These are phyloP conservation scores for Saccharomycopsis sp. DNA, from an alignment of 805 yeast species.

Conservation along the genomic window DNA sequence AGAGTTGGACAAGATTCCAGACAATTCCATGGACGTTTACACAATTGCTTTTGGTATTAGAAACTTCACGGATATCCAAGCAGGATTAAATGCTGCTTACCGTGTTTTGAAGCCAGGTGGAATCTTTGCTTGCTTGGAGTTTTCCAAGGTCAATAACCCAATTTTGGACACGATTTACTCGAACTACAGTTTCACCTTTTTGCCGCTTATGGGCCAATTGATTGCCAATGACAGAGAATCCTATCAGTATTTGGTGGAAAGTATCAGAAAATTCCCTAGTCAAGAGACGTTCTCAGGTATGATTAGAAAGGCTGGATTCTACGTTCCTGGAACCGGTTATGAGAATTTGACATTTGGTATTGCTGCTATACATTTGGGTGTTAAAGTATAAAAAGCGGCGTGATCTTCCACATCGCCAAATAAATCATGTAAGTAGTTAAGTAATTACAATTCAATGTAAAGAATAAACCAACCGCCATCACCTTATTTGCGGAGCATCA, in stretches of 20 bases:
- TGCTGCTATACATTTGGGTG: conserved; percentile 94
- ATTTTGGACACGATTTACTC: conserved; percentile 70
- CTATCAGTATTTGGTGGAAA: conserved; percentile 92
- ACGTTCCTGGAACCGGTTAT: conserved; percentile 84
- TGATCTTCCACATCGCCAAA: not conserved
- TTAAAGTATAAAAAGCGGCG: conserved; percentile 50
- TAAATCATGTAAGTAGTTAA: not conserved
- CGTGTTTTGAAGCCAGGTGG: conserved; percentile 97
- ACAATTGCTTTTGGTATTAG: conserved; percentile 97
- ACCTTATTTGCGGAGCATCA: not conserved
- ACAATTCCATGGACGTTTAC: conserved; percentile 87
- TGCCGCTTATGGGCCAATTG: conserved; percentile 94
- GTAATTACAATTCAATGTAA: too few species aligned
- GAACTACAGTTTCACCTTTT: conserved; percentile 77
- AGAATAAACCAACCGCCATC: not conserved
- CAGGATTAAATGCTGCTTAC: conserved; percentile 91
- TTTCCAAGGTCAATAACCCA: conserved; percentile 83
- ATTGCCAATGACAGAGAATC: conserved; percentile 94
- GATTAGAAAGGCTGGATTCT: conserved; percentile 94
- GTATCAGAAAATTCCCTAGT: conserved; percentile 83
- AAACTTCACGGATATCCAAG: conserved; percentile 91
- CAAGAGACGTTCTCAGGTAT: conserved; percentile 86
- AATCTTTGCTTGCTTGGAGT: conserved; percentile 92
- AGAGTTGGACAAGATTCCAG: conserved; percentile 71
- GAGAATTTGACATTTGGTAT: conserved; percentile 92